Base-by-base conservation (phyloP, 139 green algal species). In the Prasinococcaceae sp. region DNA sequence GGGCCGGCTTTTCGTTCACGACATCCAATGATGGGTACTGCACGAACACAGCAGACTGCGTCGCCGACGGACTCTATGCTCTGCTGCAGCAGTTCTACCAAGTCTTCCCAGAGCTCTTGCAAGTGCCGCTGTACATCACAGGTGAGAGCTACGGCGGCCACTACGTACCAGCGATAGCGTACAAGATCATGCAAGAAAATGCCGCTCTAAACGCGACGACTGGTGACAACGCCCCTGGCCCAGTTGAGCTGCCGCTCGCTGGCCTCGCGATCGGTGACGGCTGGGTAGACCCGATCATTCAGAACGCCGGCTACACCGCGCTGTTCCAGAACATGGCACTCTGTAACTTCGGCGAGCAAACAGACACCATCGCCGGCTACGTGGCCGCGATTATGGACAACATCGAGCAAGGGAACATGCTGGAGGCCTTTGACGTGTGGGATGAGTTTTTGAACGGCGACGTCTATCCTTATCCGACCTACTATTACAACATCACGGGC, bases 381-480 rank as follows among this genome's bases (percentile, higher is more conserved):
- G 12, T 20, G 14, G 33, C 12, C 14, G 14, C 12, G 12, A 41
- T 41, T 12, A 12, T 41, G 33, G 12, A 12, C 12, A 20, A 12
- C 33, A 41, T 41, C 33, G 12, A 20, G 12, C 12, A 41, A 14
- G 33, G 14, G 33, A 12, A 14, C 33, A 20, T 49, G 12, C 22
- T 28, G 16, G 42, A 49, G 12, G 42, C 42, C 12, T 49, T 49
- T 25, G 12, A 17, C 16, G 20, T 17, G n/a, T 49, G 42, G 42
- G 42, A 49, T 25, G n/a, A 49, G 20, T 28, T 49, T 14, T 17
- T 49, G 42, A 49, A 49, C 42, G 42, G 42, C 42, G 42, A 49
- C 20, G 42, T 49, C 10, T 49, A 28, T 25, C 42, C 42, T 17
- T 1, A 49, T 25, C 42, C 42, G 42, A 25, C n/a, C 16, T 49